Evolutionary conservation across 2,329 filamentous ascomycete species (phyloP), one percentile per base, ranked within the genome.

Genomic region (Aureobasidium subglaciale): DNA sequence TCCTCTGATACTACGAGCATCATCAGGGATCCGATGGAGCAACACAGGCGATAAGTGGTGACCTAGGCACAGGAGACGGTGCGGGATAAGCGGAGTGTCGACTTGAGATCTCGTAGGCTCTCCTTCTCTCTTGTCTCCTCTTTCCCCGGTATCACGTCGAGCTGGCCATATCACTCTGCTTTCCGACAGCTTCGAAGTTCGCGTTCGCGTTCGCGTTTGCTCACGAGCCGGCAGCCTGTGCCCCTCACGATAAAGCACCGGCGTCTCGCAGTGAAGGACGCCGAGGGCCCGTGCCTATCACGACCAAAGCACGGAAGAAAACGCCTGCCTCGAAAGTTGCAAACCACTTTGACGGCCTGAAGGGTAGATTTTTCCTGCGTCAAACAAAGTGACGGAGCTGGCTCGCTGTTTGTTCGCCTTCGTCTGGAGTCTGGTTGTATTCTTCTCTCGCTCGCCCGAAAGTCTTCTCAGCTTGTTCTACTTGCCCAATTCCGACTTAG

Each of bases 311-410:
- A 40, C 35, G 48, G 50, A 18, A 54, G 43, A 54, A 53, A 54
- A 54, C 38, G 49, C 37, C 34, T 41, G 25, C 27, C 35, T 52
- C 9, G 49, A 25, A 38, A 50, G 34, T 41, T 35, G 27, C 50
- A 54, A 54, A 42, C 27, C 50, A 54, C 25, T 43, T 37, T 41
- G 25, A 42, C 32, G 50, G 37, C 50, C 29, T 43, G 50, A 54
- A 37, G n/a, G n/a, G 32, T 42, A 22, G 48, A 32, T 53, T 53
- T 53, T 52, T 53, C 32, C 16, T 32, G 32, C 32, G 37, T 37
- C 35, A 30, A 37, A 45, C 38, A 37, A 37, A 55, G 52, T 55
- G 40, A 55, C 40, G 52, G 52, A 55, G 41, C 41, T 38, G 42
- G 52, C 32, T 46, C 40, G 42, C 52, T 46, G 30, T 8, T 45